Percentiles rank a stretch among this genome's conserved stretches.
Evolutionary conservation across 164 flowering plant species (phyloP).

Genomic region (Pachysandra terminalis): DNA sequence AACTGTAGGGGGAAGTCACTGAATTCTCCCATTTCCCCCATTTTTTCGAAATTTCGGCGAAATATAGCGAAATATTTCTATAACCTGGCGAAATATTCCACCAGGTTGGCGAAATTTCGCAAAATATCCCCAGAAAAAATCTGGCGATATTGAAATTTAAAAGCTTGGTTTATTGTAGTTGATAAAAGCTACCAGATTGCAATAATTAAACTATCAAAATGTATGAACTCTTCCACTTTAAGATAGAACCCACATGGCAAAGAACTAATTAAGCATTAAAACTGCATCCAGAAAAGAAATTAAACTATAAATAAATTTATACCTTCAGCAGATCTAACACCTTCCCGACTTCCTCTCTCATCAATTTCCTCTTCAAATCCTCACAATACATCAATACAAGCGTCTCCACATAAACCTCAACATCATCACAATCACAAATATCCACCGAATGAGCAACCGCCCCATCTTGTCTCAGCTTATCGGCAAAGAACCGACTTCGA

Average conservation of each 20-base stretch:
- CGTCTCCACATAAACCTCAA: conserved; percentile 81
- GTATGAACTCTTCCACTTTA: not conserved
- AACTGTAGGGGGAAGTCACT: too few relatives aligned
- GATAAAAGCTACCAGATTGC: too few relatives aligned
- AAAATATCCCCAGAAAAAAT: too few relatives aligned
- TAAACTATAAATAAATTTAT: conserved; percentile 4
- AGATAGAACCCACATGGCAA: not conserved
- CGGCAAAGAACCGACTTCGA: conserved; percentile 72
- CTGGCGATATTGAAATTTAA: too few relatives aligned
- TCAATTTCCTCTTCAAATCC: conserved; percentile 65
- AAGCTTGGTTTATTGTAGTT: too few relatives aligned
- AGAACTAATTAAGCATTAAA: not conserved
- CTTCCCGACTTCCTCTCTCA: conserved; percentile 56
- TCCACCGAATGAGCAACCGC: conserved; percentile 60
- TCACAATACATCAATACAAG: conserved; percentile 79
- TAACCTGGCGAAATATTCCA: too few relatives aligned
- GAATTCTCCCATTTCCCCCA: too few relatives aligned
- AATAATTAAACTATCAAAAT: not conserved
- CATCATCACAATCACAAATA: conserved; percentile 87
- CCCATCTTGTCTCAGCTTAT: conserved; percentile 42
- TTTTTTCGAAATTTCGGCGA: too few relatives aligned
- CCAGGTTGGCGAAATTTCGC: too few relatives aligned
- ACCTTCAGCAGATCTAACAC: conserved; percentile 83
- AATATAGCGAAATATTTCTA: too few relatives aligned
- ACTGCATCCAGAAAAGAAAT: not conserved